Conservation (phyloP, 805 yeast genomes). For the Barnettozyma populi region DNA sequence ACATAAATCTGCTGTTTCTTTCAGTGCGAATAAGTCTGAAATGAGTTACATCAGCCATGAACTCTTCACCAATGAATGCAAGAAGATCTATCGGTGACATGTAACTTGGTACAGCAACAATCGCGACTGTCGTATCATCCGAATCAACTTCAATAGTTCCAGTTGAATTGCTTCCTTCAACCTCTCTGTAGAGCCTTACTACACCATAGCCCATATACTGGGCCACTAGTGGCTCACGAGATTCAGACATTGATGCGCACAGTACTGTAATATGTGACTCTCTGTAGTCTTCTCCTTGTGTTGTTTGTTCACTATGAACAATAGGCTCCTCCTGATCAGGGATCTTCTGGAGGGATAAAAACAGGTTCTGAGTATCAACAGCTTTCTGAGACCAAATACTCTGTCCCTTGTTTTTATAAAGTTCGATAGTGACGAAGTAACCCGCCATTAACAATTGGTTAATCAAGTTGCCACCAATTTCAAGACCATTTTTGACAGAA, state of each 20-base stretch:
- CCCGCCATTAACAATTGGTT: background rate
- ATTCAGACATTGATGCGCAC: background rate
- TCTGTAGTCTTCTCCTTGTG: conserved; percentile 15
- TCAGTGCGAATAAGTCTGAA: conserved; percentile 66
- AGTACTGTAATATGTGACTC: conserved; percentile 29
- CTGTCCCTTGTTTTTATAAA: background rate
- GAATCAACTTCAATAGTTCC: conserved; percentile 30
- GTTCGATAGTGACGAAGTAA: conserved; percentile 15
- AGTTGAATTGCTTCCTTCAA: conserved; percentile 21
- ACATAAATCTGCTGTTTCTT: conserved; percentile 66
- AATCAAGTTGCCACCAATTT: background rate
- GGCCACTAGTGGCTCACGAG: conserved; percentile 33
- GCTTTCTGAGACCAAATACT: conserved; percentile 3
- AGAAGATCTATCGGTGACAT: conserved; percentile 79
- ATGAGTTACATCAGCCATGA: conserved; percentile 54
- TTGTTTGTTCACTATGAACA: background rate
- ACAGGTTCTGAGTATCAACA: conserved; percentile 1
- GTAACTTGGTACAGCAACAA: conserved; percentile 83
- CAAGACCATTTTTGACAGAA: background rate
- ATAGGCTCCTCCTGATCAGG: background rate
- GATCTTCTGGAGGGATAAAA: background rate
- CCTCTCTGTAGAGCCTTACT: conserved; percentile 58
- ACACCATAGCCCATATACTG: conserved; percentile 68
- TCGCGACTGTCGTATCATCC: conserved; percentile 66
- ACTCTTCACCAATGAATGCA: conserved; percentile 69